Evolutionary conservation across 2,329 filamentous ascomycete genomes (phyloP).

Genomic region (Sporothrix pallida): DNA sequence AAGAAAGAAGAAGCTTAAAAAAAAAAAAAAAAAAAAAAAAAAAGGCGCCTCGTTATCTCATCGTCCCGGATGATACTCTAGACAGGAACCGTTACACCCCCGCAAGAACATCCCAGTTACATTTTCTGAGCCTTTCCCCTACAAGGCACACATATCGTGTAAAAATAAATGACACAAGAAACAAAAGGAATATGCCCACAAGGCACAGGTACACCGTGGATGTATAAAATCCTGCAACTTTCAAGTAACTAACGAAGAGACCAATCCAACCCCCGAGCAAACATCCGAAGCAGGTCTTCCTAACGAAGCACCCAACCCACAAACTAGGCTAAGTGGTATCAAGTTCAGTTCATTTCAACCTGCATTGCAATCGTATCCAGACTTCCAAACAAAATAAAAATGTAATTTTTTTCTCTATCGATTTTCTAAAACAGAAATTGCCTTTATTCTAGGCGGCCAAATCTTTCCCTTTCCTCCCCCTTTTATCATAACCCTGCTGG

Average conservation of each 20-base stretch:
- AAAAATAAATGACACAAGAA: background rate
- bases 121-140: background rate
- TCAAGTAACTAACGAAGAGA: no score
- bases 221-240: no score
- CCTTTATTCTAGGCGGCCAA: slow-evolving; percentile 5
- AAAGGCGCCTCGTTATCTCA: no score
- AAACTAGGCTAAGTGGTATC: no score
- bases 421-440: background rate
- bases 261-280: no score
- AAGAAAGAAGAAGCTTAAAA: background rate
- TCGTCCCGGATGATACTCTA: background rate
- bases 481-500: background rate
- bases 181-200: no score
- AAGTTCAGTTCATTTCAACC: background rate
- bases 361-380: background rate
- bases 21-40: background rate
- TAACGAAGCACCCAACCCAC: no score
- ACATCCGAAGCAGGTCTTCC: no score
- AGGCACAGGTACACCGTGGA: no score
- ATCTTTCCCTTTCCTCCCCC: background rate
- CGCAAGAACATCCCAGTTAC: background rate
- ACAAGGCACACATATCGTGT: background rate
- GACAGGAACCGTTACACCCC: background rate
- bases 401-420: background rate
- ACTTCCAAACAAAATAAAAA: background rate